These are phyloP conservation scores for Tuber borchii DNA, from an alignment of 495 filamentous ascomycete genomes.

Conservation along the genomic window DNA sequence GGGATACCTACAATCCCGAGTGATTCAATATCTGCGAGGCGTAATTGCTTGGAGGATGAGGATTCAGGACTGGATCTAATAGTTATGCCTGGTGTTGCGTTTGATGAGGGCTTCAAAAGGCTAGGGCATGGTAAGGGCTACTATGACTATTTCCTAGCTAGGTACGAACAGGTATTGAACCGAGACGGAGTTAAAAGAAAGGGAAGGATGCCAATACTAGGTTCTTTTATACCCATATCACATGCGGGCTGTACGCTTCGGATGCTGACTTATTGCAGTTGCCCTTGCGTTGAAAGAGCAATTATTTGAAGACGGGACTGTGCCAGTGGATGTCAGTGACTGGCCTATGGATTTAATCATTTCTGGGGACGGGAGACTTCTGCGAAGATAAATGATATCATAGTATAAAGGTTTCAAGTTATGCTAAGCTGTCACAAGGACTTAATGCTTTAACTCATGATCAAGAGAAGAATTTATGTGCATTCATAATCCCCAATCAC, in stretches of 20 bases:
- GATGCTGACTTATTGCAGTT: conserved; percentile 52
- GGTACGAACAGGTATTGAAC: conserved; percentile 53
- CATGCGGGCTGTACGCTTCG: conserved; percentile 21
- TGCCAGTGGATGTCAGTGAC: conserved; percentile 63
- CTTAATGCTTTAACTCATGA: background rate
- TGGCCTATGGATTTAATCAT: conserved; percentile 62
- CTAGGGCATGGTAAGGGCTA: conserved; percentile 94
- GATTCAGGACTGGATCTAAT: conserved; percentile 66
- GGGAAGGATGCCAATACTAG: conserved; percentile 51
- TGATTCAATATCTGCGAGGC: conserved; percentile 55
- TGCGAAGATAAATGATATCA: conserved; percentile 24
- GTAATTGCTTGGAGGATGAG: conserved; percentile 61
- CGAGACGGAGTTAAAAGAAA: conserved; percentile 45
- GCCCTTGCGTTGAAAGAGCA: conserved; percentile 87
- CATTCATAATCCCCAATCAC: background rate
- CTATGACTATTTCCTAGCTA: conserved; percentile 85
- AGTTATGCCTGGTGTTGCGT: conserved; percentile 89
- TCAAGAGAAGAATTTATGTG: background rate
- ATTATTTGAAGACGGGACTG: conserved; percentile 54
- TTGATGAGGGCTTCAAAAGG: conserved; percentile 67
- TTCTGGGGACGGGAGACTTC: conserved; percentile 49
- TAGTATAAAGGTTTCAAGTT: background rate
- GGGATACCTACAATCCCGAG: conserved; percentile 75
- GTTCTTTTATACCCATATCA: conserved; percentile 4
- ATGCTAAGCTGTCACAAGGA: background rate